Evolutionary conservation across 345 rosid genomes (phyloP), one percentile per base, ranked within the genome.

Genomic region (Eucalyptus decipiens): DNA sequence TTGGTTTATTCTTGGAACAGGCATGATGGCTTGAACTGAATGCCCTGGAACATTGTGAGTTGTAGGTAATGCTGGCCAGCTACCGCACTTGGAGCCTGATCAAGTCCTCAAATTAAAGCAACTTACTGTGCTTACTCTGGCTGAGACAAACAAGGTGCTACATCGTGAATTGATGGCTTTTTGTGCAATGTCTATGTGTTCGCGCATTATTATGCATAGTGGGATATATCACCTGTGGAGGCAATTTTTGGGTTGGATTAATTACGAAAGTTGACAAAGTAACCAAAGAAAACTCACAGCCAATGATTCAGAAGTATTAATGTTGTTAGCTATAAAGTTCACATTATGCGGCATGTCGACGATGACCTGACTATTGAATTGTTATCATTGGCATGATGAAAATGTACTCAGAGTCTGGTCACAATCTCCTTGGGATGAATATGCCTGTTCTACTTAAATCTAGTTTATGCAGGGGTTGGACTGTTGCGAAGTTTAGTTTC

Each of bases 91-190:
- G 94, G 89, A 89, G 90, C 95, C 98, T 90, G 97, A 94, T 83
- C 99, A 98, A 93, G 92, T 95, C 90, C 96, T 95, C 43, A 98
- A 98, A 95, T 93, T 96, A 76, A 98, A 96, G 92, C 99, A 97
- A 92, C 99, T 98, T 49, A 97, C 99, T 87, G 96, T 98, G 67
- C 99, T 98, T 88, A 95, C 98, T 67, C 96, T 96, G 67, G 99
- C 99, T 28, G 99, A 95, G 93, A 94, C 96, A 42, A 95, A 94
- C 89, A 97, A 98, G 99, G 99, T 98, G 30, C 18, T 54, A 7
- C n/a, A 34, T 52, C 4, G 17, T 34, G 88, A 86, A 40, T 15
- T 54, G 60, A 51, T 34, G 30, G 47, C 42, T 54, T 17, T 42
- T 60, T 86, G 43, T 40, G n/a, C n/a, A 42, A 86, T 54, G 19